Percentiles rank a stretch among this genome's conserved stretches.
Conservation (phyloP, 2,329 filamentous ascomycete genomes). For the Calonectria pteridis region DNA sequence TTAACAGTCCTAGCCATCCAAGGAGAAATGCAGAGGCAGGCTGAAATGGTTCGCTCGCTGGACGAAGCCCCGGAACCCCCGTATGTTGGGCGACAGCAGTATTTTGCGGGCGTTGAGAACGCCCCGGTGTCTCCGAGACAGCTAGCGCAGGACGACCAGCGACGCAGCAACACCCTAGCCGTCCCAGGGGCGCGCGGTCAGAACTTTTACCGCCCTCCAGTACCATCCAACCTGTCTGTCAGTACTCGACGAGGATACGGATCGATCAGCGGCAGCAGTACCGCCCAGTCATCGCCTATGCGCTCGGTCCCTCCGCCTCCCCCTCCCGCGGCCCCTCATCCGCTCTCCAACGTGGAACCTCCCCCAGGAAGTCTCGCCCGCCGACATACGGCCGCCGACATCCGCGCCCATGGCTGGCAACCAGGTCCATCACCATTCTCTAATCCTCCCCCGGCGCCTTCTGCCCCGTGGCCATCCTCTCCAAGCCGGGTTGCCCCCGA, state of each 20-base stretch:
- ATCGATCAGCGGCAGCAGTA: slow-evolving; percentile 82
- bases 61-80: slow-evolving; percentile 78
- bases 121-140: slow-evolving; percentile 90
- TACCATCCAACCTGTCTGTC: slow-evolving; percentile 84
- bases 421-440: slow-evolving; percentile 72
- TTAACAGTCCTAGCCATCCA: slow-evolving; percentile 67
- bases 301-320: slow-evolving; percentile 75
- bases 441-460: slow-evolving; percentile 56
- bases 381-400: slow-evolving; percentile 95
- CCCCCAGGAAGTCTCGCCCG: slow-evolving; percentile 79
- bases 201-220: slow-evolving; percentile 78
- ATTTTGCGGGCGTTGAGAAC: slow-evolving; percentile 77
- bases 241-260: slow-evolving; percentile 85
- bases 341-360: slow-evolving; percentile 71
- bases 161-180: slow-evolving; percentile 78
- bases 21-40: slow-evolving; percentile 71
- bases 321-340: slow-evolving; percentile 75
- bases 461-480: slow-evolving; percentile 67
- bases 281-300: slow-evolving; percentile 76
- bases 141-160: slow-evolving; percentile 85
- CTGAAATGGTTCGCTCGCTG: slow-evolving; percentile 66
- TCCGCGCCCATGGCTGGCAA: slow-evolving; percentile 87
- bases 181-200: slow-evolving; percentile 71
- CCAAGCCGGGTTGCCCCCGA: slow-evolving; percentile 63
- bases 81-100: slow-evolving; percentile 75